These are phyloP conservation scores for Trichoderma endophyticum DNA, from an alignment of 2,329 filamentous ascomycete species.

Conservation along the genomic window DNA sequence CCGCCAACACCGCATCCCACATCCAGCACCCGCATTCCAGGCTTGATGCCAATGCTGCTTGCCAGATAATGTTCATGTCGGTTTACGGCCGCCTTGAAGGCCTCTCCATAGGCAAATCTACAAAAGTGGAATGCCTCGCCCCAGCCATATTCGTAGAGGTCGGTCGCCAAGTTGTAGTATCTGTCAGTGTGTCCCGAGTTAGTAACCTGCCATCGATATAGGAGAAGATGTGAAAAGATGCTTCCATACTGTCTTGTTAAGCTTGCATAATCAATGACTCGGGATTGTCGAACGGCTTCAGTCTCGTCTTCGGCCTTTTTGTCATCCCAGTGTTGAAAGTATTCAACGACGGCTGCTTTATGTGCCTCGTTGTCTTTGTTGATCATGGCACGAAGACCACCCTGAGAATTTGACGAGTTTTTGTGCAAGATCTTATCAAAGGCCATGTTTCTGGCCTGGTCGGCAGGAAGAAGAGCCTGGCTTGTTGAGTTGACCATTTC, in stretches of 20 bases:
- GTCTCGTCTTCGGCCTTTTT: conserved; percentile 78
- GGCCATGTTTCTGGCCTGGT: conserved; percentile 74
- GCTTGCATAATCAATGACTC: conserved; percentile 17
- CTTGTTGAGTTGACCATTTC: conserved; percentile 22
- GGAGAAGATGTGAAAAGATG: too few relatives aligned
- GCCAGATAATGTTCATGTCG: conserved; percentile 98
- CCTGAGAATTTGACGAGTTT: conserved; percentile 58
- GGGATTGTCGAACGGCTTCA: conserved; percentile 48
- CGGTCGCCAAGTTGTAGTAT: conserved; percentile 97
- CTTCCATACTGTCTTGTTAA: conserved; percentile 14
- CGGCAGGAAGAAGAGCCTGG: conserved; percentile 66
- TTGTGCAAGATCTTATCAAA: conserved; percentile 83
- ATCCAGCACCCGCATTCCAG: conserved; percentile 86
- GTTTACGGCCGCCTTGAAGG: conserved; percentile 86
- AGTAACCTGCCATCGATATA: too few relatives aligned
- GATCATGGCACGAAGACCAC: conserved; percentile 76
- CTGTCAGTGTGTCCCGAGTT: conserved; percentile 39
- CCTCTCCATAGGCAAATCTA: conserved; percentile 82
- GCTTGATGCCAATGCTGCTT: conserved; percentile 78
- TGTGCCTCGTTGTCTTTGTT: conserved; percentile 70
- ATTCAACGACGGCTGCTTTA: conserved; percentile 79
- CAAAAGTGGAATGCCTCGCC: conserved; percentile 97
- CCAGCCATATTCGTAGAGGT: conserved; percentile 97
- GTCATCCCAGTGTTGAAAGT: conserved; percentile 97
- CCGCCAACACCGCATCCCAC: conserved; percentile 97